Evolutionary conservation across 2,329 filamentous ascomycete species (phyloP).

Genomic region (Graphium sp.): DNA sequence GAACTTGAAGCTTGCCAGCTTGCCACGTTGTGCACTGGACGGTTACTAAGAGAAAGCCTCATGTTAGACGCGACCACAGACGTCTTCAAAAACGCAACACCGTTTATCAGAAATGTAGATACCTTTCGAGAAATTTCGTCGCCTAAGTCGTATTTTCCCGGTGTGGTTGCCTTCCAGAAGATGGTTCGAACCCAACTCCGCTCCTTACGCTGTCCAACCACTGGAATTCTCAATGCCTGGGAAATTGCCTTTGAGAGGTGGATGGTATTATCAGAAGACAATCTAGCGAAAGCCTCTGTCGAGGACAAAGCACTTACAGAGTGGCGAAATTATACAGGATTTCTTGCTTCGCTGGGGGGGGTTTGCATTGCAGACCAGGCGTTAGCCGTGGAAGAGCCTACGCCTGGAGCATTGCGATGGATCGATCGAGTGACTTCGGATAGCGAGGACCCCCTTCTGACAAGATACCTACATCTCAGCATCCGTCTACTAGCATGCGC

Average conservation of each 20-base stretch:
- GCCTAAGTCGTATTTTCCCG: constrained; percentile 47
- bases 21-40: constrained; percentile 42
- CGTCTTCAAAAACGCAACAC: constrained; percentile 28
- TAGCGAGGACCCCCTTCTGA: constrained; percentile 39
- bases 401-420: constrained; percentile 41
- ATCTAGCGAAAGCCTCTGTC: too few species aligned
- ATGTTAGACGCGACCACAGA: constrained; percentile 34
- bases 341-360: constrained; percentile 49
- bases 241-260: constrained; percentile 48
- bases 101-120: constrained; percentile 41
- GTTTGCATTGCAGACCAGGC: constrained; percentile 46
- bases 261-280: constrained; percentile 45
- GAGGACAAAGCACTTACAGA: constrained; percentile 41
- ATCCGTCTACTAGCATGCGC: constrained; percentile 48
- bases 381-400: constrained; percentile 37
- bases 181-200: constrained; percentile 41
- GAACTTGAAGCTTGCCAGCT: constrained; percentile 49
- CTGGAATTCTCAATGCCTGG: constrained; percentile 53
- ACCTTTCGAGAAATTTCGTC: constrained; percentile 46
- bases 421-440: constrained; percentile 45
- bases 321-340: constrained; percentile 55
- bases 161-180: constrained; percentile 54
- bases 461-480: constrained; percentile 43
- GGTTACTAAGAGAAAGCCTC: constrained; percentile 44
- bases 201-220: constrained; percentile 42